Conservation (phyloP, 164 flowering plant genomes). For the Magnolia kwangsiensis region DNA sequence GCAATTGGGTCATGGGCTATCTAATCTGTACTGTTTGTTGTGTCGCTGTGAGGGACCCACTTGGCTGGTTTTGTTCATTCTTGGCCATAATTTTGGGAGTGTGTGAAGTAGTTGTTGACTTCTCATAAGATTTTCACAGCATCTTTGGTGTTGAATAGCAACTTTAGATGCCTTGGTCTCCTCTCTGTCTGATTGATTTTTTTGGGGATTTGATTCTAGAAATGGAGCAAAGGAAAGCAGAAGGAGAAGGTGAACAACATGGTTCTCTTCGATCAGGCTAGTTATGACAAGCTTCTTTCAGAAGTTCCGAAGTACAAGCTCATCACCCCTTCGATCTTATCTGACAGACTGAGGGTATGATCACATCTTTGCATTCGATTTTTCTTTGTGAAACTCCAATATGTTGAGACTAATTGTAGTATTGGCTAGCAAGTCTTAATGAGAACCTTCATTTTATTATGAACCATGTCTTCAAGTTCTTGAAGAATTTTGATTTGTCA, state of each 20-base stretch:
- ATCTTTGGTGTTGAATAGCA: too few relatives aligned
- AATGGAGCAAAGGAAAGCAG: conserved; percentile 18
- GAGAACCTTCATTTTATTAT: not conserved
- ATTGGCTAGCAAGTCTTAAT: not conserved
- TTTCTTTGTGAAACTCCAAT: not conserved
- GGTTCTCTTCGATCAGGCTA: conserved; percentile 50
- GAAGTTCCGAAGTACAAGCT: conserved; percentile 54
- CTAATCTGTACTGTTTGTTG: too few relatives aligned
- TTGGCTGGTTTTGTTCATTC: too few relatives aligned
- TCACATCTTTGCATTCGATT: not conserved
- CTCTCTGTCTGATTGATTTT: too few relatives aligned
- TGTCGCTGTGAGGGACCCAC: too few relatives aligned
- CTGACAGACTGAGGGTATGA: conserved; percentile 47
- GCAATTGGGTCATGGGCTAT: too few relatives aligned
- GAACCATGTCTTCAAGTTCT: too few relatives aligned
- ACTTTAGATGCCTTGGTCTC: too few relatives aligned
- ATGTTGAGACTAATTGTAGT: not conserved
- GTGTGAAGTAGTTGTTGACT: too few relatives aligned
- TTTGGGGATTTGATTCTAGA: conserved; percentile 2
- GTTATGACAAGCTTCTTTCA: conserved; percentile 43
- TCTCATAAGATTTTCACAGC: too few relatives aligned
- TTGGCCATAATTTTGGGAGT: too few relatives aligned
- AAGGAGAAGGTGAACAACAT: conserved; percentile 24
- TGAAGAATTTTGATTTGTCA: too few relatives aligned
- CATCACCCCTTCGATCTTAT: conserved; percentile 44